These are phyloP conservation scores for Fomitiporia mediterranea DNA, from an alignment of 1,284 basidiomycete species.

Conservation along the genomic window DNA sequence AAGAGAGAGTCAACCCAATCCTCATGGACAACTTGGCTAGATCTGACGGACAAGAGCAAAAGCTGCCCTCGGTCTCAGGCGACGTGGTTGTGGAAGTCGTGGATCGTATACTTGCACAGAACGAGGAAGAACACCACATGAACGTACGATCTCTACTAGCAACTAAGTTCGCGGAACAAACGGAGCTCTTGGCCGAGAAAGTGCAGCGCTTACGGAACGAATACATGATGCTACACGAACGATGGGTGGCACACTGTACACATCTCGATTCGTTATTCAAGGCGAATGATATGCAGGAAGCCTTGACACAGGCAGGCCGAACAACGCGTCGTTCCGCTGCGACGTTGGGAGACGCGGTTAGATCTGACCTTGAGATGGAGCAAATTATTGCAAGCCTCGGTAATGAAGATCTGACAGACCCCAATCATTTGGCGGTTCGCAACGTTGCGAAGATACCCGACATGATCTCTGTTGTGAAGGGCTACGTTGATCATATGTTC, in stretches of 20 bases:
- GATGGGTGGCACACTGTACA: conserved; percentile 69
- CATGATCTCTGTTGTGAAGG: conserved; percentile 74
- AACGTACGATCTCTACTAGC: conserved; percentile 44
- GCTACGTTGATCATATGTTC: conserved; percentile 57
- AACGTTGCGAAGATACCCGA: conserved; percentile 93
- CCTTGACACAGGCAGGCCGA: conserved; percentile 51
- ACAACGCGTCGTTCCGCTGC: conserved; percentile 73
- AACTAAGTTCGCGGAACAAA: conserved; percentile 49
- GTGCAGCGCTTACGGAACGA: conserved; percentile 54
- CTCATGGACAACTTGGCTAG: conserved; percentile 53
- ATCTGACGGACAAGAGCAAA: conserved; percentile 30
- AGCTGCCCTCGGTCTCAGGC: conserved; percentile 28
- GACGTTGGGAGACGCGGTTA: conserved; percentile 81
- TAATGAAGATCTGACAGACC: conserved; percentile 89
- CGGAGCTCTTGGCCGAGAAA: conserved; percentile 51
- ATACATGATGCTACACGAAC: conserved; percentile 63
- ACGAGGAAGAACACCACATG: conserved; percentile 35
- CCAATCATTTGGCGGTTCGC: conserved; percentile 77
- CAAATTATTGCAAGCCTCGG: conserved; percentile 93
- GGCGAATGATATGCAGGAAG: conserved; percentile 35
- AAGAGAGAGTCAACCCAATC: conserved; percentile 57
- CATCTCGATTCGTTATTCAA: conserved; percentile 50
- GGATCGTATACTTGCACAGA: conserved; percentile 32
- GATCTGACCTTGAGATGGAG: conserved; percentile 95
- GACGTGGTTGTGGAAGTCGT: conserved; percentile 45